Conservation (phyloP, 768 basidiomycete species). For the Xanthoconium stramineum region DNA sequence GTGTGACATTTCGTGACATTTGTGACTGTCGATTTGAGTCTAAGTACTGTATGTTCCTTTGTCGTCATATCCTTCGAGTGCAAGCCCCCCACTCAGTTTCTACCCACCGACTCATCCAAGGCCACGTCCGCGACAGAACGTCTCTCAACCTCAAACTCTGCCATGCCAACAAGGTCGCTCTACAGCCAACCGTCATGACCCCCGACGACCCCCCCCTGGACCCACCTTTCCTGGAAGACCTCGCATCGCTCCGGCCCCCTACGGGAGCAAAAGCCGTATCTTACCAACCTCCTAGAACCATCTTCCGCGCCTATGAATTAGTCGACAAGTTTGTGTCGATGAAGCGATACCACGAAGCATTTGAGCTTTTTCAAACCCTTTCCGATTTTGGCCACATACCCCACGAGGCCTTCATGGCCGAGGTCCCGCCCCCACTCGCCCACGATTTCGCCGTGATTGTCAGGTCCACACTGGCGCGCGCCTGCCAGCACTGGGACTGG, state of each 20-base stretch:
- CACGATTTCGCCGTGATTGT: slow-evolving; percentile 48
- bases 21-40: neutral
- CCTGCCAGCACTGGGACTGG: slow-evolving; percentile 58
- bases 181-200: too few species aligned
- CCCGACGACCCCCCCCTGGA: slow-evolving; percentile 8
- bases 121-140: slow-evolving; percentile 16
- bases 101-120: slow-evolving; percentile 20
- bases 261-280: slow-evolving; percentile 28
- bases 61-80: slow-evolving; percentile 56
- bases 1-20: too few species aligned
- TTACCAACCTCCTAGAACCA: slow-evolving; percentile 38
- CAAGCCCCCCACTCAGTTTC: slow-evolving; percentile 34
- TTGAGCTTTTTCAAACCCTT: slow-evolving; percentile 49
- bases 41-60: slow-evolving; percentile 55
- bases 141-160: slow-evolving; percentile 7
- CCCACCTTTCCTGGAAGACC: slow-evolving; percentile 27
- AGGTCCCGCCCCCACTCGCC: slow-evolving; percentile 29
- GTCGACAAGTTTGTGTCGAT: slow-evolving; percentile 40
- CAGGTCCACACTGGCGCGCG: slow-evolving; percentile 44
- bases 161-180: slow-evolving; percentile 2
- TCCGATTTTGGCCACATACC: slow-evolving; percentile 45
- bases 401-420: slow-evolving; percentile 40
- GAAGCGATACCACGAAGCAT: slow-evolving; percentile 34
- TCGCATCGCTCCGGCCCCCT: slow-evolving; percentile 25
- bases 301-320: slow-evolving; percentile 41